Base-by-base conservation (phyloP, 805 yeast genomes). In the Saturnispora quitensis region DNA sequence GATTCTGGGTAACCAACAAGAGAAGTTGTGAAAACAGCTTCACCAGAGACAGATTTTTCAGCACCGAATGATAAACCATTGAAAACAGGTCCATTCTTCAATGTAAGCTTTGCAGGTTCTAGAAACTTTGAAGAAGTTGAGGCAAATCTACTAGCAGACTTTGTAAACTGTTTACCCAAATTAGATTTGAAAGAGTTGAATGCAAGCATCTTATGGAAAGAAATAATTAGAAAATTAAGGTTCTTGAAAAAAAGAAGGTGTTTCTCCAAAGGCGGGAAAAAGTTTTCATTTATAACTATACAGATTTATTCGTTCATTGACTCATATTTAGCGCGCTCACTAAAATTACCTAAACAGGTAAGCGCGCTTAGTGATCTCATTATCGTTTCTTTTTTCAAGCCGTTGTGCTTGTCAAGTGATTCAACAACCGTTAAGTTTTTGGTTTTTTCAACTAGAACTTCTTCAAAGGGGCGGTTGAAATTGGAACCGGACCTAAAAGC, bases 1-100 rank as follows among this genome's bases (percentile, higher is more conserved):
- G 97, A 83, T 72, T 93, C 99, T 17, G 99, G 98, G 70, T 93
- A 93, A 18, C 99, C 99, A 12, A 93, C 99, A 68, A 95, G 76
- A 7, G 97, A 93, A 34, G 99, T 95, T 46, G 97, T 89, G 74
- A 93, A 93, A 44, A 95, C 99, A 31, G 97, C 96, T 70, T 93
- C 99, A 57, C 99, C 99, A 54, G 95, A 83, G 56, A 89, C 81
- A 57, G 90, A 88, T 58, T 84, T 85, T 68, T 89, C 82, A 43
- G 98, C 96, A 64, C 99, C 99, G 64, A 93, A 95, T 0, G 98
- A 91, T 67, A 81, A 84, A 42, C 99, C 99, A 62, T 79, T 81
- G 74, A 89, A 89, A 33, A 88, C 83, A 20, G 97, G 97, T 18
- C 98, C 99, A 65, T 89, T 87, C 66, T 90, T 81, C 61, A 91